These are phyloP conservation scores for Pythium aristosporum DNA, from an alignment of 352 stramenopile genomes.

Conservation along the genomic window DNA sequence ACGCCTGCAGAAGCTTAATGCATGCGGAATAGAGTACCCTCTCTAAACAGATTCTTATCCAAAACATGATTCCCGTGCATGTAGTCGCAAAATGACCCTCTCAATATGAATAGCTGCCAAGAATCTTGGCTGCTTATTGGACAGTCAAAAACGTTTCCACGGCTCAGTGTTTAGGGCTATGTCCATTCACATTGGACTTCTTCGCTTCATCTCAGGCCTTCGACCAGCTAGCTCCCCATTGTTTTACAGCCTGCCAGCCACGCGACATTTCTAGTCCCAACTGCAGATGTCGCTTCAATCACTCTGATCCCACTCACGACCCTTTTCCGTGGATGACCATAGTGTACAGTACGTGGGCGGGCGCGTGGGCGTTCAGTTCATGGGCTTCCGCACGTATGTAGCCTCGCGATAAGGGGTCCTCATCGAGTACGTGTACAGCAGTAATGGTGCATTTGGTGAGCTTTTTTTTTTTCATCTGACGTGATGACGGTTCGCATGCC, in stretches of 20 bases:
- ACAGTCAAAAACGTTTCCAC: conserved; percentile 1
- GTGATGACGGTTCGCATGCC: too few relatives aligned
- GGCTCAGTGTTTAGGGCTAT: neutral
- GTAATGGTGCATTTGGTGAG: too few relatives aligned
- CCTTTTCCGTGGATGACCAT: neutral
- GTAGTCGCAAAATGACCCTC: neutral
- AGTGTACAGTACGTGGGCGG: neutral
- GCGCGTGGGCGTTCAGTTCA: too few relatives aligned
- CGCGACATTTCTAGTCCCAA: neutral
- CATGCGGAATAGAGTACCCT: neutral
- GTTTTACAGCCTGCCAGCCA: neutral
- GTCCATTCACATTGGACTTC: neutral
- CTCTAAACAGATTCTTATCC: conserved; percentile 1
- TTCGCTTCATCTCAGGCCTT: neutral
- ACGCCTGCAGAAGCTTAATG: conserved; percentile 1
- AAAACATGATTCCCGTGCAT: too few relatives aligned
- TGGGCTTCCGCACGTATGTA: too few relatives aligned
- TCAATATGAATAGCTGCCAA: neutral
- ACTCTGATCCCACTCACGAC: neutral
- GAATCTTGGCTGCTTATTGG: neutral
- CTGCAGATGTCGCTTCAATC: conserved; percentile 2
- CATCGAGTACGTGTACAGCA: too few relatives aligned
- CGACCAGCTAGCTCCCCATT: neutral
- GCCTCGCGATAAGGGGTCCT: too few relatives aligned
- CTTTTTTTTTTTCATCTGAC: too few relatives aligned